phyloP scores from a whole-genome alignment of 1,284 basidiomycete genomes.

The Sanghuangporus weigelae region DNA sequence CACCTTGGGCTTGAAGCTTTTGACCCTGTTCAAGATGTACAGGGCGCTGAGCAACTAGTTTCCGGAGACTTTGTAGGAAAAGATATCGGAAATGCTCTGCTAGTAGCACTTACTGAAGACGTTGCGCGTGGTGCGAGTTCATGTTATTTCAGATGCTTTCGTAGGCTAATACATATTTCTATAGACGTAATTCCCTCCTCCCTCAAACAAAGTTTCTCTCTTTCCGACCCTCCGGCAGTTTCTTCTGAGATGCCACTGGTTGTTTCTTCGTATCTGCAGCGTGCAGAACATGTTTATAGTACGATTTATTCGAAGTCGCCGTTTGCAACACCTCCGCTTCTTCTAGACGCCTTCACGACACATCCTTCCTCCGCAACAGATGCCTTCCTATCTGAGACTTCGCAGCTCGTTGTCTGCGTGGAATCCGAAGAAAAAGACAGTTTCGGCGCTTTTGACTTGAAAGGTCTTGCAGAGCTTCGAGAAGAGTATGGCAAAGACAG shows the following conservation, averaged over 20 bases:
- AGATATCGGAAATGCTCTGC: constrained; percentile 43
- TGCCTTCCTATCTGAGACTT: constrained; percentile 38
- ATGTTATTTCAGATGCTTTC: background rate
- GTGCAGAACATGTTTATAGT: constrained; percentile 53
- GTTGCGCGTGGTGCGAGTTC: constrained; percentile 48
- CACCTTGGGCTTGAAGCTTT: constrained; percentile 67
- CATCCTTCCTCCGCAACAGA: constrained; percentile 33
- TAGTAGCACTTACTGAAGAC: constrained; percentile 54
- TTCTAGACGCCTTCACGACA: constrained; percentile 38
- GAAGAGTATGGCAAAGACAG: constrained; percentile 36
- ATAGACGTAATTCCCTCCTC: constrained; percentile 47
- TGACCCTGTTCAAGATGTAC: constrained; percentile 41
- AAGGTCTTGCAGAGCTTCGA: constrained; percentile 31
- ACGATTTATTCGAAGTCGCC: constrained; percentile 36
- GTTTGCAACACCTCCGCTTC: constrained; percentile 26
- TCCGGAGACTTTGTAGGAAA: constrained; percentile 53
- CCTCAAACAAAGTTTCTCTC: constrained; percentile 40
- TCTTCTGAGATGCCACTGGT: constrained; percentile 41
- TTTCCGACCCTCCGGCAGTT: constrained; percentile 24
- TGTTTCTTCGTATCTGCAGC: constrained; percentile 49
- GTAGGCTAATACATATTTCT: constrained; percentile 10
- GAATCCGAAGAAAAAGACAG: constrained; percentile 34
- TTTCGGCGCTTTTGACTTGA: constrained; percentile 59
- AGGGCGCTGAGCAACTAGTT: constrained; percentile 24
- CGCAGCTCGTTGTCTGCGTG: constrained; percentile 45